Conservation (phyloP, 257 asterid genomes). For the Euphrasia confusa region DNA sequence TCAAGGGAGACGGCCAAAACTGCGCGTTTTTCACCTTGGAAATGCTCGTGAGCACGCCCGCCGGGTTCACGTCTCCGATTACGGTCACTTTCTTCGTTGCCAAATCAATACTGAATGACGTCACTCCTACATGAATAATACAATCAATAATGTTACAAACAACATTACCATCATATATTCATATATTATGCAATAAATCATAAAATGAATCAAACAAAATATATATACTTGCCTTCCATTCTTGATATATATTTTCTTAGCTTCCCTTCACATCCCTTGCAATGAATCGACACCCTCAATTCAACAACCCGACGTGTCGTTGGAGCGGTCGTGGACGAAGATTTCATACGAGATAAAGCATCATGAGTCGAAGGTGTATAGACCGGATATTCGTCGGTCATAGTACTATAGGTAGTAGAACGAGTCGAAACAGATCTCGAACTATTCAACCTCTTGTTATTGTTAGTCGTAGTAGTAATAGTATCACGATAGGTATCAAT, state of each 20-base stretch:
- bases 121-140: slow-evolving; percentile 67
- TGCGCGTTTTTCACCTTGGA: slow-evolving; percentile 80
- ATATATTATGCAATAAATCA: too few relatives aligned
- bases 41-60: slow-evolving; percentile 63
- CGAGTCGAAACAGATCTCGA: slow-evolving; percentile 46
- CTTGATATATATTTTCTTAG: slow-evolving; percentile 74
- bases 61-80: slow-evolving; percentile 63
- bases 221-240: slow-evolving; percentile 69
- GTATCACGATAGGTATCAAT: too few relatives aligned
- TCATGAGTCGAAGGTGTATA: slow-evolving; percentile 31
- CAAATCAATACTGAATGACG: slow-evolving; percentile 68
- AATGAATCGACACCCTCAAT: slow-evolving; percentile 85
- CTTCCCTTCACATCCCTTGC: slow-evolving; percentile 95
- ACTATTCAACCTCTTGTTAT: not conserved
- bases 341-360: slow-evolving; percentile 33
- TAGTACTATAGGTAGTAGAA: slow-evolving; percentile 2
- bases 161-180: too few relatives aligned
- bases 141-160: too few relatives aligned
- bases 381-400: slow-evolving; percentile 32
- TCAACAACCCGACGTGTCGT: slow-evolving; percentile 43
- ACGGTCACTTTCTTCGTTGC: slow-evolving; percentile 71
- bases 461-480: too few relatives aligned
- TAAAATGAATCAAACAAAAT: too few relatives aligned
- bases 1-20: slow-evolving; percentile 59
- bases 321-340: slow-evolving; percentile 19